phyloP scores from a whole-genome alignment of 148 eudicot species.

The Nyssa sinensis region DNA sequence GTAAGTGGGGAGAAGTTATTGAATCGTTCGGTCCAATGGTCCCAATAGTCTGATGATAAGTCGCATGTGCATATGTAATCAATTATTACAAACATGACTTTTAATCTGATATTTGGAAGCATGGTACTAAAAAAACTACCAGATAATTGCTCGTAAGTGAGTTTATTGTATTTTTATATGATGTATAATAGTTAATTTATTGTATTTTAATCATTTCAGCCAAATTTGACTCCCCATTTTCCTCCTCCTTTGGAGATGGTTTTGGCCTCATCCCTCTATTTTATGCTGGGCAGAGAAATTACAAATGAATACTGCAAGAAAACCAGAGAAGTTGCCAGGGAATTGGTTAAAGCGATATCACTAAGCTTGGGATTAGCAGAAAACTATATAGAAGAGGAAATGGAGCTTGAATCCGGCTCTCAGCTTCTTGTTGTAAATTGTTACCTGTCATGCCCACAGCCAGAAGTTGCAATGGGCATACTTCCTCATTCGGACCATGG shows the following conservation, averaged over 20 bases:
- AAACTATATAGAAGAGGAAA: slow-evolving; percentile 9
- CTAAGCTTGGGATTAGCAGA: slow-evolving; percentile 23
- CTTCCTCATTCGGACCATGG: slow-evolving; percentile 39
- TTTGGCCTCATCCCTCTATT: not conserved
- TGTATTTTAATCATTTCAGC: too few relatives aligned
- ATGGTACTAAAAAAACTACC: too few relatives aligned
- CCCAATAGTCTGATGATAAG: too few relatives aligned
- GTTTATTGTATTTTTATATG: too few relatives aligned
- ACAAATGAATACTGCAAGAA: slow-evolving; percentile 13
- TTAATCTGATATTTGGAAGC: too few relatives aligned
- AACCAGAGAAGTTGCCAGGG: slow-evolving; percentile 2
- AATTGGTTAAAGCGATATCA: slow-evolving; percentile 17
- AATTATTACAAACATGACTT: too few relatives aligned
- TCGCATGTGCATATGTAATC: too few relatives aligned
- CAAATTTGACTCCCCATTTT: too few relatives aligned
- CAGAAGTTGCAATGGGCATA: slow-evolving; percentile 25
- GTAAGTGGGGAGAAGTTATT: too few relatives aligned
- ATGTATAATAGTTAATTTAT: too few relatives aligned
- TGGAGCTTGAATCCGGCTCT: slow-evolving; percentile 23
- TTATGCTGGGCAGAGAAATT: slow-evolving; percentile 19
- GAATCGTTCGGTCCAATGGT: too few relatives aligned
- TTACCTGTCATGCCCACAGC: slow-evolving; percentile 37
- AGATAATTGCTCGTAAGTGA: too few relatives aligned
- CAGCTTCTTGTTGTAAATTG: slow-evolving; percentile 21
- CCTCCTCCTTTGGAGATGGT: not conserved